Percentiles rank a stretch among this genome's conserved stretches.
These are phyloP conservation scores for Oligophagozyma castellii DNA, from an alignment of 1,139 yeast genomes.

Conservation along the genomic window DNA sequence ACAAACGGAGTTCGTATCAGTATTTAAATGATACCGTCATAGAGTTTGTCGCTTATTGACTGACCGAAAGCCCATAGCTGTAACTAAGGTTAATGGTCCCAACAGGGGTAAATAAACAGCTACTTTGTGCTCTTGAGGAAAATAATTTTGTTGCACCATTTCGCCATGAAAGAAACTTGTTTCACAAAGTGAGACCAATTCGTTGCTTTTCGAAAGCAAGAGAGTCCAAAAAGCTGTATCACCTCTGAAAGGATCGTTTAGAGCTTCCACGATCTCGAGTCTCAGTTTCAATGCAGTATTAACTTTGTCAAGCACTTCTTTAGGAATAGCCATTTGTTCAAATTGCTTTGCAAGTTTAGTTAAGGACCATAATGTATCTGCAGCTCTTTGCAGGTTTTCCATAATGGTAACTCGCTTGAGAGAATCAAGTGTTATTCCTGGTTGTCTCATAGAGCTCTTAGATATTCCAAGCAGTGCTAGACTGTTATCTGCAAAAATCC, in stretches of 20 bases:
- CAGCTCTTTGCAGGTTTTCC: constrained; percentile 37
- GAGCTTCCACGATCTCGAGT: constrained; percentile 18
- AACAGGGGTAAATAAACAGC: constrained; percentile 84
- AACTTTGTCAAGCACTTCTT: constrained; percentile 25
- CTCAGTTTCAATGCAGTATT: constrained; percentile 24
- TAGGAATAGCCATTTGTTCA: constrained; percentile 72
- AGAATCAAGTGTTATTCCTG: constrained; percentile 49
- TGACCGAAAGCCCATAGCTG: no score
- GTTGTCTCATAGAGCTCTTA: constrained; percentile 32
- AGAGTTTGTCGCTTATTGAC: no score
- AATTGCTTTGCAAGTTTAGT: constrained; percentile 53
- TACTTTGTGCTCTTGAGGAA: constrained; percentile 88
- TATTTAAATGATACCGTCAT: no score
- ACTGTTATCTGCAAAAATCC: constrained; percentile 61
- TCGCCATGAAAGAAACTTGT: constrained; percentile 82
- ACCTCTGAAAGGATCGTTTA: constrained; percentile 17
- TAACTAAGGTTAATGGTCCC: constrained; percentile 77
- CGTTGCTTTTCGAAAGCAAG: constrained; percentile 42
- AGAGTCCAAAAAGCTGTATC: constrained; percentile 25
- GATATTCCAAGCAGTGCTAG: constrained; percentile 64
- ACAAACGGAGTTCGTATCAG: no score
- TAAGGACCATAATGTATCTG: constrained; percentile 56
- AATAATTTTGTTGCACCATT: constrained; percentile 89
- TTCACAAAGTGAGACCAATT: constrained; percentile 45
- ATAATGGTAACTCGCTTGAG: constrained; percentile 41